These are phyloP conservation scores for Trichomonas gallinae DNA, from an alignment of 208 protist species.

Conservation along the genomic window DNA sequence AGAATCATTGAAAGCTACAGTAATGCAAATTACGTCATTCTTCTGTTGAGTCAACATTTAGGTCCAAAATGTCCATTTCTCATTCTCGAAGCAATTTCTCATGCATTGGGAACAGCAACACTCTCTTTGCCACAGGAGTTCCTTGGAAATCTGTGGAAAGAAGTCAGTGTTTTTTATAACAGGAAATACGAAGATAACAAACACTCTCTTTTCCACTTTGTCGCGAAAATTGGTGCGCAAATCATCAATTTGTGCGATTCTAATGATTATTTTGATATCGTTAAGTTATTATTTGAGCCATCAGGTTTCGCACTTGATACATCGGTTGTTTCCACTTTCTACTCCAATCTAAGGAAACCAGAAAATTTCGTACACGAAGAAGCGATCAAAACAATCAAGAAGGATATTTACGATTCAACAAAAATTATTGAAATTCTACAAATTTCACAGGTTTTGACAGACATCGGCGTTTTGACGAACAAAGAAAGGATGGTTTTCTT, in stretches of 20 bases:
- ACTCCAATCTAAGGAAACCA: neutral
- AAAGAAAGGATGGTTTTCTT: neutral
- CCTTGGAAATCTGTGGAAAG: neutral
- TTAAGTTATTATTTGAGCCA: neutral
- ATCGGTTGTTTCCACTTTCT: neutral
- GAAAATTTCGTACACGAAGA: neutral
- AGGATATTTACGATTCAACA: neutral
- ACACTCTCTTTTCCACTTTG: neutral
- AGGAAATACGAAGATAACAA: neutral
- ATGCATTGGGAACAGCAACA: neutral
- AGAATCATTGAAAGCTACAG: neutral
- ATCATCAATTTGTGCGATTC: neutral
- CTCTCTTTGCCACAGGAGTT: neutral
- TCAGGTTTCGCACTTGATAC: neutral
- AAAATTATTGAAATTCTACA: neutral
- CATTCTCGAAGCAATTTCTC: neutral
- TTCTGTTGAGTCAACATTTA: neutral
- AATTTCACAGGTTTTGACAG: neutral
- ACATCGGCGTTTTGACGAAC: neutral
- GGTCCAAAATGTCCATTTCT: neutral
- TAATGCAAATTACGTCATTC: neutral
- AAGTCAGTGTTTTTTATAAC: neutral
- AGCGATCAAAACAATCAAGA: neutral
- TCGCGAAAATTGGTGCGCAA: neutral
- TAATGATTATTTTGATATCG: neutral